phyloP scores from a whole-genome alignment of 108 stramenopile genomes.

The Skeletonema menzelii region DNA sequence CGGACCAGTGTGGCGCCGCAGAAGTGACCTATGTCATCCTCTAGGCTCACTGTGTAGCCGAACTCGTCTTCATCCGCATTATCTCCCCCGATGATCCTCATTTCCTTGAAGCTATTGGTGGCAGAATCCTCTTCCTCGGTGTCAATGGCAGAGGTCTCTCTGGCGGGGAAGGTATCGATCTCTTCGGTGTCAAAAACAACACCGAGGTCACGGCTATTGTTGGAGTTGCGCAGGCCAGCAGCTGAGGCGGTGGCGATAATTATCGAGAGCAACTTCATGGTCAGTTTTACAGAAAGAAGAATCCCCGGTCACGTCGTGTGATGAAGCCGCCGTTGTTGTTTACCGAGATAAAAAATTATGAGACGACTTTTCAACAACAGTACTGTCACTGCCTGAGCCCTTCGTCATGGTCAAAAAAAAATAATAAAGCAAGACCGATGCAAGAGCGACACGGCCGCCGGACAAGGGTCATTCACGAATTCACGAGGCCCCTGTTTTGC shows the following conservation, averaged over 20 bases:
- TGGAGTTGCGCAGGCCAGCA: background rate
- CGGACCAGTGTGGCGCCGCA: conserved; percentile 29
- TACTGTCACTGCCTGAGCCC: no score
- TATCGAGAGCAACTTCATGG: background rate
- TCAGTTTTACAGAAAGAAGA: no score
- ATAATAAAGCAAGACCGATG: no score
- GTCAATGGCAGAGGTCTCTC: no score
- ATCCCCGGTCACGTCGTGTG: no score
- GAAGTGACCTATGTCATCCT: conserved; percentile 30
- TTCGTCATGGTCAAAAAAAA: no score
- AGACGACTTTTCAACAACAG: no score
- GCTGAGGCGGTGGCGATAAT: background rate
- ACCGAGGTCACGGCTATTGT: background rate
- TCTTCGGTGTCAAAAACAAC: background rate
- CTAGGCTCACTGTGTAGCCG: background rate
- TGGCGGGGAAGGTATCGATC: background rate
- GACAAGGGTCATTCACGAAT: no score
- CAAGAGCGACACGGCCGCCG: no score
- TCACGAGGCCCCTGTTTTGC: no score
- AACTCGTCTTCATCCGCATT: background rate
- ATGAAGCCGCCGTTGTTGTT: no score
- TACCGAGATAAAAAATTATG: no score
- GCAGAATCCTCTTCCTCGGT: background rate
- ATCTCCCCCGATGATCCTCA: conserved; percentile 2
- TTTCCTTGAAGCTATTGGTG: background rate